These are phyloP conservation scores for Debaryomycetaceae sp. DNA, from an alignment of 1,139 yeast genomes.

Conservation along the genomic window DNA sequence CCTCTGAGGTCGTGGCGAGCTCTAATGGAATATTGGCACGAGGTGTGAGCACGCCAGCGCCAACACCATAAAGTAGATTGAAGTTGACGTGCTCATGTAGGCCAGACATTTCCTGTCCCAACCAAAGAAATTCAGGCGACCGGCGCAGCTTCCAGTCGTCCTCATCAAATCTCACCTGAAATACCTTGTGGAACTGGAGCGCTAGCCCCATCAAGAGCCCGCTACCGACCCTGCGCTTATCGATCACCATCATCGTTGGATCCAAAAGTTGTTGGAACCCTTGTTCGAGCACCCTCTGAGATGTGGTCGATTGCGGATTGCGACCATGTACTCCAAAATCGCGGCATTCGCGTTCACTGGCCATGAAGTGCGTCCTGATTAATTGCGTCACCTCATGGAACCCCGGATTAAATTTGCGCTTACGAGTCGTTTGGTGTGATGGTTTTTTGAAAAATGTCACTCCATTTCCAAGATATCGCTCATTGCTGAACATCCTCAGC, in stretches of 20 bases:
- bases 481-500: slow-evolving; percentile 15
- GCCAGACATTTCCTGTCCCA: slow-evolving; percentile 33
- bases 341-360: slow-evolving; percentile 17
- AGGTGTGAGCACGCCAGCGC: slow-evolving; percentile 34
- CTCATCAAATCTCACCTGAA: slow-evolving; percentile 19
- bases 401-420: slow-evolving; percentile 22
- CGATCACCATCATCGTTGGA: slow-evolving; percentile 24
- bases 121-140: slow-evolving; percentile 27
- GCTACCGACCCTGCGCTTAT: slow-evolving; percentile 22
- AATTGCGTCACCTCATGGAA: slow-evolving; percentile 28
- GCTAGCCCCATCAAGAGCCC: slow-evolving; percentile 28
- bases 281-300: slow-evolving; percentile 20
- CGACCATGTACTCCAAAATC: slow-evolving; percentile 18
- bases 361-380: slow-evolving; percentile 21
- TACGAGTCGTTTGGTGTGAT: slow-evolving; percentile 13
- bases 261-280: slow-evolving; percentile 25
- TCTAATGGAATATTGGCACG: slow-evolving; percentile 16
- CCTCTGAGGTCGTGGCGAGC: slow-evolving; percentile 20
- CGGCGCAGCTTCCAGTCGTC: slow-evolving; percentile 8
- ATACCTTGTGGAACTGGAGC: slow-evolving; percentile 22
- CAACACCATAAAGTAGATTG: slow-evolving; percentile 24
- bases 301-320: too few species aligned
- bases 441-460: slow-evolving; percentile 27
- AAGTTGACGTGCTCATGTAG: slow-evolving; percentile 18
- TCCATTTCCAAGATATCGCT: slow-evolving; percentile 20